Evolutionary conservation across 1,284 basidiomycete species (phyloP).

Genomic region (Psilocybe mexicana): DNA sequence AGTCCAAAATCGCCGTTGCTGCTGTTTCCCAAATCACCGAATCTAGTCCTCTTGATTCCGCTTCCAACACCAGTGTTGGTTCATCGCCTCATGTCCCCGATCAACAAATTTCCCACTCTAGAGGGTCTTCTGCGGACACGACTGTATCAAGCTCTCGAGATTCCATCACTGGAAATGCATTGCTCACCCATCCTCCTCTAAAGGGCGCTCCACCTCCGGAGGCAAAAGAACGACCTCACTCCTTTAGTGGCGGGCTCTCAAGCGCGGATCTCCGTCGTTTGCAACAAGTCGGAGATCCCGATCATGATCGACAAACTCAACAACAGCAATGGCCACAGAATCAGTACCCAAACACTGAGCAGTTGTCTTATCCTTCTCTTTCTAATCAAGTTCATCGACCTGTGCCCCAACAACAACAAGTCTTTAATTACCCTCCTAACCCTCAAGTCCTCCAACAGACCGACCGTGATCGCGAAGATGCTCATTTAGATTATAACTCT

Average conservation of each 20-base stretch:
- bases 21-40: slow-evolving; percentile 60
- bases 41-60: slow-evolving; percentile 69
- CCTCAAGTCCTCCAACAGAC: slow-evolving; percentile 30
- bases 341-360: slow-evolving; percentile 48
- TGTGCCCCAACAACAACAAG: slow-evolving; percentile 45
- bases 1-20: slow-evolving; percentile 51
- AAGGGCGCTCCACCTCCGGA: slow-evolving; percentile 52
- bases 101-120: slow-evolving; percentile 69
- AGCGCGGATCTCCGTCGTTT: slow-evolving; percentile 70
- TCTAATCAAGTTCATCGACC: slow-evolving; percentile 46
- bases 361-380: slow-evolving; percentile 73
- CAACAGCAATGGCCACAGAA: slow-evolving; percentile 45
- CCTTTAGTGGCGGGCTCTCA: slow-evolving; percentile 75
- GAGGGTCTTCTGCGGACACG: slow-evolving; percentile 75
- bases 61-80: slow-evolving; percentile 66
- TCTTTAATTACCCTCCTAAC: slow-evolving; percentile 24
- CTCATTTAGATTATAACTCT: slow-evolving; percentile 56
- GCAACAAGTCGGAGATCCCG: slow-evolving; percentile 61
- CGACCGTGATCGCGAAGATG: slow-evolving; percentile 49
- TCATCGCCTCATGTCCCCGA: slow-evolving; percentile 71
- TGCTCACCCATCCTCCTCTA: slow-evolving; percentile 53
- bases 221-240: slow-evolving; percentile 73
- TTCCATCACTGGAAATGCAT: slow-evolving; percentile 55
- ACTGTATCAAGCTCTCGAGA: slow-evolving; percentile 58
- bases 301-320: slow-evolving; percentile 36